Percentiles rank a stretch among this genome's conserved stretches.
Conservation (phyloP, 2,329 filamentous ascomycete genomes). For the Trichophyton simii region DNA sequence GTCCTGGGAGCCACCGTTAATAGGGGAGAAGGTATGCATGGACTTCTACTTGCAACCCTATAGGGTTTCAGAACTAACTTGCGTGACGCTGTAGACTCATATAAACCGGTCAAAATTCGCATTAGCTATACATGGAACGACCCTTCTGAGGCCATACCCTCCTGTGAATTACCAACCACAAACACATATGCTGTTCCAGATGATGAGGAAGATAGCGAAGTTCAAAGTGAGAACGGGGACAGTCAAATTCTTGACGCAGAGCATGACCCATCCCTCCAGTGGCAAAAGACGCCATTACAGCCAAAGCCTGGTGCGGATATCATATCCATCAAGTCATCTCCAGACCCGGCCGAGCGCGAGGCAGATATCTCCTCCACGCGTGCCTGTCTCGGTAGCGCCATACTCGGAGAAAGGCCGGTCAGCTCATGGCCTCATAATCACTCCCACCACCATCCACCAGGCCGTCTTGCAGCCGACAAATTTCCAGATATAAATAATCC, state of each 20-base stretch:
- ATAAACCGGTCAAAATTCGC: not conserved
- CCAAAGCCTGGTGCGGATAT: not conserved
- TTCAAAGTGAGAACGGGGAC: not conserved
- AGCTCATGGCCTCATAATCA: no score
- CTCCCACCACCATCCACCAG: no score
- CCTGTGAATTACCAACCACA: not conserved
- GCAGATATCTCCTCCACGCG: not conserved
- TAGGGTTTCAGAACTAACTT: not conserved
- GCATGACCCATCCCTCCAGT: not conserved
- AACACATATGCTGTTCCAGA: slow-evolving; percentile 3
- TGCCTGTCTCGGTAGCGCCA: not conserved
- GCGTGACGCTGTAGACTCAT: not conserved
- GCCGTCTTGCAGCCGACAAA: no score
- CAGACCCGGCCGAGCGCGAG: not conserved
- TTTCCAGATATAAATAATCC: no score
- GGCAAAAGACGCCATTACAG: not conserved
- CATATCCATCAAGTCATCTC: slow-evolving; percentile 1
- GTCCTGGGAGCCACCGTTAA: slow-evolving; percentile 40
- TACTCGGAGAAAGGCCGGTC: no score
- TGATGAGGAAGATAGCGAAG: not conserved
- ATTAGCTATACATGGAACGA: not conserved
- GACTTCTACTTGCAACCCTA: not conserved
- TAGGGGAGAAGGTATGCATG: slow-evolving; percentile 32
- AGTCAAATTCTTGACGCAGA: not conserved
- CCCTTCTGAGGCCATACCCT: not conserved